phyloP scores from a whole-genome alignment of 129 eudicot genomes.

The Centella asiatica region DNA sequence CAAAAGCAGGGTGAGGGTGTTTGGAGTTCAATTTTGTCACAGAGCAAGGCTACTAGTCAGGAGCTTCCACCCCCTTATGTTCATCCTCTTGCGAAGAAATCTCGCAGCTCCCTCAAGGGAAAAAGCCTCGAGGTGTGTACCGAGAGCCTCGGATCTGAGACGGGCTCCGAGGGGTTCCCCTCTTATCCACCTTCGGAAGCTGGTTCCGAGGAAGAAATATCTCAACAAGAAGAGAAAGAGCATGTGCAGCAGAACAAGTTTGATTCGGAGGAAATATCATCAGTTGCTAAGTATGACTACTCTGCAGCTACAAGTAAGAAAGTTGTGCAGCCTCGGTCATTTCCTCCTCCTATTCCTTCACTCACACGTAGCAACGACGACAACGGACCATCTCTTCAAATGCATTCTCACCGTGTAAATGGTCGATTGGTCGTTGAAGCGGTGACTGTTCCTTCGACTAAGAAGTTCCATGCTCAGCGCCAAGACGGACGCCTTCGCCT shows the following conservation, averaged over 20 bases:
- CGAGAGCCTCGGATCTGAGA: constrained; percentile 91
- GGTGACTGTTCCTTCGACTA: constrained; percentile 42
- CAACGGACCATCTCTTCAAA: constrained; percentile 51
- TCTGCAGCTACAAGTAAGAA: constrained; percentile 14
- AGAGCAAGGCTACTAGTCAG: constrained; percentile 18
- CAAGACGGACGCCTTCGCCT: constrained; percentile 77
- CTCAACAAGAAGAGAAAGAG: constrained; percentile 6
- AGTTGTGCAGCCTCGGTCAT: constrained; percentile 25
- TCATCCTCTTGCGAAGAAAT: constrained; percentile 60
- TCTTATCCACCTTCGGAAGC: constrained; percentile 20
- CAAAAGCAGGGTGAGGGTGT: constrained; percentile 38
- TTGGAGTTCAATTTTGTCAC: constrained; percentile 50
- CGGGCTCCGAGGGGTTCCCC: constrained; percentile 71
- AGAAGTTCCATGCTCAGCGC: constrained; percentile 62
- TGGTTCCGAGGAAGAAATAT: constrained; percentile 11
- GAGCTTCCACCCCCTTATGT: constrained; percentile 54
- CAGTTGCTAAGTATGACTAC: constrained; percentile 25
- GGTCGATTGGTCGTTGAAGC: constrained; percentile 86
- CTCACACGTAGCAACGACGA: constrained; percentile 29
- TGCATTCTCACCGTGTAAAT: constrained; percentile 61
- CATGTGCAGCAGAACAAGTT: neutral
- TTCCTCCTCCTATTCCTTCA: constrained; percentile 73
- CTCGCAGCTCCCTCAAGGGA: constrained; percentile 46
- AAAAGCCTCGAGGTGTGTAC: constrained; percentile 91
- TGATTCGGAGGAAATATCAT: constrained; percentile 16